Evolutionary conservation across 1,284 basidiomycete genomes (phyloP), one percentile per base, ranked within the genome.

Genomic region (Cryptococcus jaspeensis): DNA sequence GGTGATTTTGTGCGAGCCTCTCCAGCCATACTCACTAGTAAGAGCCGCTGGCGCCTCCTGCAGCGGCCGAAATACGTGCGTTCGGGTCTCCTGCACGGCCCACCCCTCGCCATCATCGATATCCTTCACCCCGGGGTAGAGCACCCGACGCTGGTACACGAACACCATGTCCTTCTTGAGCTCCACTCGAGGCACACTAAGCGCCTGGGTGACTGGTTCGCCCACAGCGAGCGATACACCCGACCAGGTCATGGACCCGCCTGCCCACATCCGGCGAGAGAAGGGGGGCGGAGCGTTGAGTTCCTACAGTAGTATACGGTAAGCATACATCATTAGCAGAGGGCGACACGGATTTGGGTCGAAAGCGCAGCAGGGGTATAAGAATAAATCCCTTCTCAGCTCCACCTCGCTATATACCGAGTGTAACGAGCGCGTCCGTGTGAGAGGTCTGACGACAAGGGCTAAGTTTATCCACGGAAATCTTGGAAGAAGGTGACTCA

Each of bases 251-350:
- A 91, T 85, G 58, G 78, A 81, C 0, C 90, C 89, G 20, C 87
- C 84, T 0, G 87, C 89, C 89, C 90, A 92, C 89, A 92, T 92
- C 18, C 90, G 80, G 43, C 87, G 81, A 18, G 83, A 82, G 75
- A 88, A 91, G 0, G 88, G 89, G 43, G 81, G 74, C 0, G 90
- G 89, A 3, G 90, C 67, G 50, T 74, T 77, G 61, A 71, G 73
- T 38, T 75, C 73, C 74, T 77, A 55, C 28, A n/a, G n/a, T n/a
- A n/a, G 5, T 23, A 18, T n/a, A 5, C 45, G 46, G 13, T 18
- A 25, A 35, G 18, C 37, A 1, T 51, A 32, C 18, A 32, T 36
- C 16, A 36, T 49, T 7, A 23, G 25, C 25, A 11, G 12, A 11
- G 20, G 4, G 25, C 15, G 13, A 44, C 22, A 44, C 25, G 11